Evolutionary conservation across 1,284 basidiomycete genomes (phyloP).

Genomic region (Cryptococcus wingfieldii): DNA sequence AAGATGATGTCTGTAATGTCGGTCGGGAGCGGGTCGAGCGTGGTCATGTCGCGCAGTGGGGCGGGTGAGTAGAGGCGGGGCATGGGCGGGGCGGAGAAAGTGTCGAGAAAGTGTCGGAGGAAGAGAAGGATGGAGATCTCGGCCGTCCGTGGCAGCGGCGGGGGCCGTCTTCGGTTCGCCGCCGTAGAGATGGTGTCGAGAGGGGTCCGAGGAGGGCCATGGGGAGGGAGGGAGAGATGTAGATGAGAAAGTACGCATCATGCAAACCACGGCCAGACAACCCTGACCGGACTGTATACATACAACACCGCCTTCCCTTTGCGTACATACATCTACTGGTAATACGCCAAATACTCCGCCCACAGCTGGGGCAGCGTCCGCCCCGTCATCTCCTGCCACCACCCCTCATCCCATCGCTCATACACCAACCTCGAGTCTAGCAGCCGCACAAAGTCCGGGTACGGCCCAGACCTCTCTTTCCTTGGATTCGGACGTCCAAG

Average conservation of each 20-base stretch:
- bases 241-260: neutral
- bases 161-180: too few species aligned
- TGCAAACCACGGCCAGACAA: too few species aligned
- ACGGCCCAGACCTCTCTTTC: constrained; percentile 21
- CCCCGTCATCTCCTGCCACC: constrained; percentile 35
- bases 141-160: too few species aligned
- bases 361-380: constrained; percentile 23
- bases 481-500: neutral
- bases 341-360: constrained; percentile 30
- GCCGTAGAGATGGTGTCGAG: too few species aligned
- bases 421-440: constrained; percentile 27
- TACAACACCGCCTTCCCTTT: too few species aligned
- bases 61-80: neutral
- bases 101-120: too few species aligned
- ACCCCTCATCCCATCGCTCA: constrained; percentile 23
- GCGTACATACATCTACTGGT: constrained; percentile 5
- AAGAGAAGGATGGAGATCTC: too few species aligned
- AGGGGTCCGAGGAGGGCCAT: too few species aligned
- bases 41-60: neutral
- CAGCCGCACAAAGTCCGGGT: constrained; percentile 24
- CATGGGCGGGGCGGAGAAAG: neutral
- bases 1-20: constrained; percentile 4
- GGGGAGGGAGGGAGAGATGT: too few species aligned
- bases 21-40: neutral
- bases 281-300: too few species aligned